Conservation (phyloP, 768 basidiomycete genomes). For the Pleurotus cornucopiae region DNA sequence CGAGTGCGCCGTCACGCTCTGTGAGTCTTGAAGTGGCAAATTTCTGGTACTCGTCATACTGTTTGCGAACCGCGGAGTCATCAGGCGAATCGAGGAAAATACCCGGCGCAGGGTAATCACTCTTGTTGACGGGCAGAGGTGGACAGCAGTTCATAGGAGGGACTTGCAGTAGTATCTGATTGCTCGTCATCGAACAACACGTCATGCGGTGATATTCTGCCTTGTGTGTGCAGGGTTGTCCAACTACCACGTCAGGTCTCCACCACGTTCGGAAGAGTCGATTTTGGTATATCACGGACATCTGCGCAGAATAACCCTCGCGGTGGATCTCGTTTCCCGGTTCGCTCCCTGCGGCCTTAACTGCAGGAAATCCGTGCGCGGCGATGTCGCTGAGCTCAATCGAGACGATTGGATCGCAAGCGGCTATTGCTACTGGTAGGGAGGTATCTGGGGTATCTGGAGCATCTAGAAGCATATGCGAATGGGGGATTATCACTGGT, state of each 20-base stretch:
- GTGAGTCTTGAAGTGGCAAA: conserved; percentile 3
- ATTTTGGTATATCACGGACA: conserved; percentile 9
- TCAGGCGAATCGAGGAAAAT: background rate
- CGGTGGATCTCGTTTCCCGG: conserved; percentile 1
- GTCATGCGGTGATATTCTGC: background rate
- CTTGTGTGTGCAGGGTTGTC: conserved; percentile 14
- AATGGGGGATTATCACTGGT: background rate
- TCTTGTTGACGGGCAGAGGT: background rate
- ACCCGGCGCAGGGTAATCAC: background rate
- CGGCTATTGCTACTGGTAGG: background rate
- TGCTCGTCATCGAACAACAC: conserved; percentile 6
- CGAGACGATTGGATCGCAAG: background rate
- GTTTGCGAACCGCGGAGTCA: background rate
- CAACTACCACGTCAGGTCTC: conserved; percentile 13
- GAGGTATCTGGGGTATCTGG: background rate
- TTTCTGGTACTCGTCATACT: background rate
- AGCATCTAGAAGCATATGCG: background rate
- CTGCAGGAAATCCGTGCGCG: conserved; percentile 10
- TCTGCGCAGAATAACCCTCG: conserved; percentile 11
- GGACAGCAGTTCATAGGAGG: conserved; percentile 1
- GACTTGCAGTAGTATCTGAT: conserved; percentile 11
- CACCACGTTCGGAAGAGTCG: conserved; percentile 14
- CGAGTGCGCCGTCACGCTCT: conserved; percentile 9
- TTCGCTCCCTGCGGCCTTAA: background rate
- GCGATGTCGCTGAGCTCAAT: conserved; percentile 12